Evolutionary conservation across 345 rosid species (phyloP), one percentile per base, ranked within the genome.

Genomic region (Viola odorata): DNA sequence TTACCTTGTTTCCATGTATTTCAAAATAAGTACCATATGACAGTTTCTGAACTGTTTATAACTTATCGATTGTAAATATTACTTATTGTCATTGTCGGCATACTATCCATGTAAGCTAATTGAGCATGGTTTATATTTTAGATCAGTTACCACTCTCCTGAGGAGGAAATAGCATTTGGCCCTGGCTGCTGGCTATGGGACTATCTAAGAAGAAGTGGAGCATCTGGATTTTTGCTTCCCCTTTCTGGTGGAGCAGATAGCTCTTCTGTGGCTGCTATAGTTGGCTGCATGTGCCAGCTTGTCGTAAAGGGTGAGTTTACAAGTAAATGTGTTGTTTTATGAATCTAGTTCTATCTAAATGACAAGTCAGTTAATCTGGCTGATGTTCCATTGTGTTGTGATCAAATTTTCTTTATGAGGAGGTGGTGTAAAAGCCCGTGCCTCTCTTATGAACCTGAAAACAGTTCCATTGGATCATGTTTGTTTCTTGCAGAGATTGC

Each of bases 141-240:
- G 99, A 82, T 85, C 56, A 74, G 53, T 65, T 87, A 87, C 76
- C 95, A 84, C 69, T 80, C 88, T 75, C 91, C 96, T 50, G 91
- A 91, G 81, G 99, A 88, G 77, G 99, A 94, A 75, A 91, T 88
- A 77, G 92, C 96, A 41, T 86, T 80, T 73, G 99, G 99, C 32
- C 92, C 99, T 32, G 91, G 91, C 67, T 90, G 92, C 77, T 94
- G 99, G 99, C 79, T 94, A 37, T 94, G 97, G 99, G 99, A 94
- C 78, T 88, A 94, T 66, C 70, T 94, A 76, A 81, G 99, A 81
- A 82, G 97, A 86, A 94, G 96, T 68, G 95, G 91, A 53, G 96
- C 99, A 66, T 90, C 96, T 48, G 99, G 99, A 32, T 94, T 90
- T 79, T 77, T 94, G 82, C 96, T 94, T 72, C 97, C 99, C 10